Evolutionary conservation across 768 basidiomycete genomes (phyloP).

Genomic region (Podaxis rugospora): DNA sequence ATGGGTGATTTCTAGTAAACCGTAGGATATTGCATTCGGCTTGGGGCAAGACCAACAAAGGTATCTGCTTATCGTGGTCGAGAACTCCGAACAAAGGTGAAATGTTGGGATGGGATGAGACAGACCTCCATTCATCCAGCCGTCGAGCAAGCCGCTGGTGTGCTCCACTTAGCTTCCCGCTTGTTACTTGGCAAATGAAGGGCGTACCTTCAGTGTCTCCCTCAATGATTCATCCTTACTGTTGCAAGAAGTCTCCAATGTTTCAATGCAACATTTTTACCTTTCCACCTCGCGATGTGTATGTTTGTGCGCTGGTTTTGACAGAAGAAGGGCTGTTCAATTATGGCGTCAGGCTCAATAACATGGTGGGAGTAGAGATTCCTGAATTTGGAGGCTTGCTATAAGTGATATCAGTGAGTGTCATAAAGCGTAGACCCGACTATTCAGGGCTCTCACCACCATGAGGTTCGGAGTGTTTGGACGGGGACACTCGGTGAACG

Average conservation of each 20-base stretch:
- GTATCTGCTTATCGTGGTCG: constrained; percentile 8
- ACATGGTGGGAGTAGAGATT: not conserved
- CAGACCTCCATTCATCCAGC: constrained; percentile 17
- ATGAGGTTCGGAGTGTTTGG: not conserved
- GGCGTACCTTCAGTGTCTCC: not conserved
- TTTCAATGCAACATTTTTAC: not conserved
- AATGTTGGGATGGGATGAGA: constrained; percentile 15
- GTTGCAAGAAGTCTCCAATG: not conserved
- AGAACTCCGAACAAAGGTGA: constrained; percentile 15
- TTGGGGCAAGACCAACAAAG: constrained; percentile 1
- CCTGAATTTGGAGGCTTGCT: not conserved
- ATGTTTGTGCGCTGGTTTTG: not conserved
- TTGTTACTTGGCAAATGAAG: not conserved
- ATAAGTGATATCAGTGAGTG: not conserved
- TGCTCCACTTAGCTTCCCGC: not conserved
- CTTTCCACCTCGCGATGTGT: not conserved
- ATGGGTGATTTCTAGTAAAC: constrained; percentile 10
- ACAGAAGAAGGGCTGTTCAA: not conserved
- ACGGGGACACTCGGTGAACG: too few relatives aligned
- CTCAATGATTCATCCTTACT: not conserved
- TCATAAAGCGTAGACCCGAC: not conserved
- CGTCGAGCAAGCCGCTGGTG: constrained; percentile 7
- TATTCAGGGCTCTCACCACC: not conserved
- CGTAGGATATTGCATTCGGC: constrained; percentile 14
- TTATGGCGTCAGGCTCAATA: too few relatives aligned